A percentile compares a stretch with the other conserved stretches of the same genome.
phyloP scores from a whole-genome alignment of 257 asterid species.

The Solanum clarkiae region DNA sequence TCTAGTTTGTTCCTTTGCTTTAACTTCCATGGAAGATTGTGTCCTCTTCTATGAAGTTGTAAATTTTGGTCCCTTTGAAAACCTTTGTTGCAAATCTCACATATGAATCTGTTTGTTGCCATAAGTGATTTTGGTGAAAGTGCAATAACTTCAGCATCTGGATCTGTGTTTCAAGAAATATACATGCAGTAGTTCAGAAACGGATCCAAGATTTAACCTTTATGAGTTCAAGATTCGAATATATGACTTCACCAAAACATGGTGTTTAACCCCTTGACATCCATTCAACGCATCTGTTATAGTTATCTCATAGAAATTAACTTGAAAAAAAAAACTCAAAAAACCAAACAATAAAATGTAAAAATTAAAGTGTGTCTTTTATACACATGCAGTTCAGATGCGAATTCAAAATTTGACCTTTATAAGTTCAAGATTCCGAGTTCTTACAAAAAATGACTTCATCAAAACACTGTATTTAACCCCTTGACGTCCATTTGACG shows the following conservation, averaged over 20 bases:
- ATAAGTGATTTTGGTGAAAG: constrained; percentile 75
- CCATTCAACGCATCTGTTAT: neutral
- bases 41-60: constrained; percentile 91
- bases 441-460: neutral
- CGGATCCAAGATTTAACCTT: neutral
- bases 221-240: neutral
- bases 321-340: neutral
- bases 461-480: neutral
- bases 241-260: neutral
- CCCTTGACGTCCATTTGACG: too few relatives aligned
- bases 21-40: constrained; percentile 93
- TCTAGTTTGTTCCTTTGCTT: constrained; percentile 59
- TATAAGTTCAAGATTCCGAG: neutral
- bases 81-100: constrained; percentile 94
- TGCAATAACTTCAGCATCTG: constrained; percentile 88
- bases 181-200: neutral
- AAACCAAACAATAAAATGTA: neutral
- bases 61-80: constrained; percentile 86
- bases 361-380: neutral
- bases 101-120: constrained; percentile 84
- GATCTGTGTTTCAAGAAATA: constrained; percentile 34
- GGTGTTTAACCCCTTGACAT: neutral
- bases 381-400: neutral
- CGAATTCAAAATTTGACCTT: neutral
- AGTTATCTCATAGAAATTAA: neutral